phyloP scores from a whole-genome alignment of 2,329 filamentous ascomycete species.

The Botrytis sinoallii region DNA sequence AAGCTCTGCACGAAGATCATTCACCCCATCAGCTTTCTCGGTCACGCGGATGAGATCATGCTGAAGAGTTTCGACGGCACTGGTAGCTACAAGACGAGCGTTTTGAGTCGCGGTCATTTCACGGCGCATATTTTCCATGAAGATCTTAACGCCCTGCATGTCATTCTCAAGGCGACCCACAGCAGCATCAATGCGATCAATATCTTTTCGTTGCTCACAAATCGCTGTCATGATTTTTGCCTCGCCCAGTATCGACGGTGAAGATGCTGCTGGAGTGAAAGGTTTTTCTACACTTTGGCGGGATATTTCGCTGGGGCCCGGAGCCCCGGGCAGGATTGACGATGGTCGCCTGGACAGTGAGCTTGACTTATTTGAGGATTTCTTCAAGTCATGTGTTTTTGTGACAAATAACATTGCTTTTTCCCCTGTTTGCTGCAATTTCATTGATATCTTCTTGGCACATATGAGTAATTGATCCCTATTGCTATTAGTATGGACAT shows the following conservation, averaged over 20 bases:
- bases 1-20: constrained; percentile 21
- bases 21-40: constrained; percentile 32
- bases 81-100: background rate
- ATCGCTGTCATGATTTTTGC: background rate
- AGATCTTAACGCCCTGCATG: constrained; percentile 34
- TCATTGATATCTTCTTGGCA: constrained; percentile 29
- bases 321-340: background rate
- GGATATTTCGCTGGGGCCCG: background rate
- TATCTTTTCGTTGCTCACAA: constrained; percentile 32
- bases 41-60: constrained; percentile 24
- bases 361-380: constrained; percentile 12
- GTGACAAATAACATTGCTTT: constrained; percentile 27
- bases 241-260: background rate
- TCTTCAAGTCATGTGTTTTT: constrained; percentile 27
- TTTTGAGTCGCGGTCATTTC: constrained; percentile 22
- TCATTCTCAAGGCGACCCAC: constrained; percentile 33
- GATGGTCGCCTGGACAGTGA: constrained; percentile 2
- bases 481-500: constrained; percentile 7
- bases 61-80: background rate
- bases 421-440: constrained; percentile 28
- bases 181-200: constrained; percentile 33
- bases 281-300: background rate
- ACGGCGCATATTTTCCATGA: constrained; percentile 34
- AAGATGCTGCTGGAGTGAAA: background rate
- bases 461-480: constrained; percentile 36